Evolutionary conservation across 495 filamentous ascomycete species (phyloP).

Genomic region (Penicillium diatomitis): DNA sequence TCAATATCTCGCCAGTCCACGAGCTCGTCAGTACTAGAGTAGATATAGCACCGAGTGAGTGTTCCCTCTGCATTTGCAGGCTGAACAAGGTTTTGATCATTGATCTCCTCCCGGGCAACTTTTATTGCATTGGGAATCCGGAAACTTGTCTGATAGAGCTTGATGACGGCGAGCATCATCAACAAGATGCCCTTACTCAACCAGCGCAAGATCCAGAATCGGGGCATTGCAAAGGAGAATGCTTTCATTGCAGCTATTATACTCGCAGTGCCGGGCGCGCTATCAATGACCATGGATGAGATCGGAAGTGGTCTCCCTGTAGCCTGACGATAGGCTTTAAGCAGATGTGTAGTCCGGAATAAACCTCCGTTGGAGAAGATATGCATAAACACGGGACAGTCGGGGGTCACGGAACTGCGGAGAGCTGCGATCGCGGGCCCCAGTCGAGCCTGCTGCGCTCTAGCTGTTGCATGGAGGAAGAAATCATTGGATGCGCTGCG

Average conservation of each 20-base stretch:
- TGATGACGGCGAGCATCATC: conserved; percentile 11
- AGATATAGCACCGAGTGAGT: conserved; percentile 33
- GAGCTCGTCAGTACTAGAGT: conserved; percentile 36
- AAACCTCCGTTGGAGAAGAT: conserved; percentile 39
- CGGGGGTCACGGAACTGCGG: conserved; percentile 10
- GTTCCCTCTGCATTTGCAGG: conserved; percentile 9
- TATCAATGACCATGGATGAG: conserved; percentile 32
- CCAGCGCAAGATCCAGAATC: conserved; percentile 22
- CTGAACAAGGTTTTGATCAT: conserved; percentile 21
- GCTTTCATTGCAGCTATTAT: conserved; percentile 20
- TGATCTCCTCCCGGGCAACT: conserved; percentile 19
- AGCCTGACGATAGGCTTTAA: conserved; percentile 22
- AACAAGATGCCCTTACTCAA: conserved; percentile 20
- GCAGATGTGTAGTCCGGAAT: conserved; percentile 20
- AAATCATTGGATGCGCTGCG: conserved; percentile 31
- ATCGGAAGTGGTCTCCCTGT: conserved; percentile 26
- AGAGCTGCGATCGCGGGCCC: conserved; percentile 31
- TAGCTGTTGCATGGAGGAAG: conserved; percentile 16
- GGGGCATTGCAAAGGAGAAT: conserved; percentile 29
- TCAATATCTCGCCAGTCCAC: conserved; percentile 32
- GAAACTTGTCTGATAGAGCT: conserved; percentile 7
- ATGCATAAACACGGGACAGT: conserved; percentile 28
- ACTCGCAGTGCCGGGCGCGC: conserved; percentile 31
- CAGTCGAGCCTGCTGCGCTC: conserved; percentile 23
- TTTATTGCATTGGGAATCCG: conserved; percentile 17